Base-by-base conservation (phyloP, 2,329 filamentous ascomycete species). In the Calycina marina region DNA sequence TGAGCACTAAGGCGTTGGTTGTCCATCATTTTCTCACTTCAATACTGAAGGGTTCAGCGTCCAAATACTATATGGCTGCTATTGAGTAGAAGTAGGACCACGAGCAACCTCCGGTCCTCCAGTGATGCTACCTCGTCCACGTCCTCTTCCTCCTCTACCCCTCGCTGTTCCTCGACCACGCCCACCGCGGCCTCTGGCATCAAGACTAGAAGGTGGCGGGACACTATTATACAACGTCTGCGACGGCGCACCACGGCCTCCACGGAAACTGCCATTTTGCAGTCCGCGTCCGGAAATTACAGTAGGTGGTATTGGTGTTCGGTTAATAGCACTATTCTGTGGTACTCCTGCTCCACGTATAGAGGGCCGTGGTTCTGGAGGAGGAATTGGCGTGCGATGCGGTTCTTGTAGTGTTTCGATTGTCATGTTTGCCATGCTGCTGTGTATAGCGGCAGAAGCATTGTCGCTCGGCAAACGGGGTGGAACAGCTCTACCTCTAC, bases 141-240 rank as follows among this genome's bases (percentile, higher is more conserved):
- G 48, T 38, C 47, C 40, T 9, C 31, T 14, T 16, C 15, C 15
- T 11, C 38, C 35, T 31, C 39, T 28, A 12, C 40, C 39, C 35
- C 46, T 38, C 13, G 37, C 37, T n/a, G 43, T 35, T n/a, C 45
- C 40, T 15, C 46, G 35, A n/a, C 51, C 46, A 31, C 55, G 38
- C 26, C 49, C 49, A 15, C 53, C 48, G 22, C 55, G 40, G 24
- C 53, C 57, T 14, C 55, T 48, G 12, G 56, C 46, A 40, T 76
- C 64, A 9, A 79, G 54, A 26, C 51, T 64, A 2, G 67, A 53
- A 1, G 77, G 76, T 14, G 76, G 77, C 17, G 72, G 70, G 5
- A 76, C 67, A 11, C 64, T 64, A 36, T 62, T 63, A 45, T 70
- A 77, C 18, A 45, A 51, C 31, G 36, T 17, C 14, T 35, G 17